Base-by-base conservation (phyloP, 805 yeast genomes). In the Hanseniaspora lindneri region DNA sequence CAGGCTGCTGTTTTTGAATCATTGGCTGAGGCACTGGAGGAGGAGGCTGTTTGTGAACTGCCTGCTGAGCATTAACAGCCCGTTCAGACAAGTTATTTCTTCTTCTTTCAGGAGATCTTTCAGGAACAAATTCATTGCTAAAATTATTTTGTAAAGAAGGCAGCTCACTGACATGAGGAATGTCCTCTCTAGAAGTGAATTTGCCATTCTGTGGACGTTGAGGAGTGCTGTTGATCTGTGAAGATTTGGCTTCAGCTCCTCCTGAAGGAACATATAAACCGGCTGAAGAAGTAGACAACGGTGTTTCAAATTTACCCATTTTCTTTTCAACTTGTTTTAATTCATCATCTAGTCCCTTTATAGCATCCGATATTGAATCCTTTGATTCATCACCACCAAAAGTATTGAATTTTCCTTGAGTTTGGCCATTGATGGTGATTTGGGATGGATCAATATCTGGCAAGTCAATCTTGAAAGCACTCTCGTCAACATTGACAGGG, bases 361-460 rank as follows among this genome's bases (percentile, higher is more conserved):
- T 46, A 24, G 30, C 49, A 17, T 46, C 41, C 11, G 23, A 29
- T 9, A 46, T 39, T 8, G 42, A 36, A 19, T 46, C 49, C 11
- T 16, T 32, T 5, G 49, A 37, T 10, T 28, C 34, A 35, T 28
- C 35, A n/a, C 30, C 23, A 3, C 28, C 29, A 11, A 19, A 34
- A n/a, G 30, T 19, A 21, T 28, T 39, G 5, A 32, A n/a, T 6
- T n/a, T 21, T 8, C 6, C 11, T 10, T 39, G 29, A 19, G 13
- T 20, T 9, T 24, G 24, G 7, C 41, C 48, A 42, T 49, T 41
- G 39, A 49, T 42, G 7, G 42, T 42, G 4, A 49, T 44, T 20
- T 49, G 52, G 4, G 49, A 39, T 9, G 49, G 44, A 42, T 49
- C 52, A 14, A 49, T 32, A 34, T 39, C 49, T 9, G 52, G 52